These are phyloP conservation scores for Cyberlindnera xishuangbannaensis DNA, from an alignment of 805 yeast species.

Conservation along the genomic window DNA sequence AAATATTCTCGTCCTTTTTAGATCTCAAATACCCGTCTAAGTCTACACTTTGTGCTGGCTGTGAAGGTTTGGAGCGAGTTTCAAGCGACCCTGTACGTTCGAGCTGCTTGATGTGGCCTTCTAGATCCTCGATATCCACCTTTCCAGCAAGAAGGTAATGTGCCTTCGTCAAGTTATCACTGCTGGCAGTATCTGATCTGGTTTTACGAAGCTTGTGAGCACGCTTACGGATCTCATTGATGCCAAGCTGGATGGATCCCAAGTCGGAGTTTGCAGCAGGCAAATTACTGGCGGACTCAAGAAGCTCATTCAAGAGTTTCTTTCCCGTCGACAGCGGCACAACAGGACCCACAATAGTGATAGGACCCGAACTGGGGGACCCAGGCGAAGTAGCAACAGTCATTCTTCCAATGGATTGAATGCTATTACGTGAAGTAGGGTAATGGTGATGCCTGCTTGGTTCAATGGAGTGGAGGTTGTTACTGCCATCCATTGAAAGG, in stretches of 20 bases:
- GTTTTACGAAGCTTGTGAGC: constrained; percentile 51
- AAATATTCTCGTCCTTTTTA: constrained; percentile 76
- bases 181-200: constrained; percentile 29
- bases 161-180: constrained; percentile 51
- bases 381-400: background rate
- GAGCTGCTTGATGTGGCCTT: constrained; percentile 42
- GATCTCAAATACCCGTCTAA: constrained; percentile 58
- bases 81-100: constrained; percentile 28
- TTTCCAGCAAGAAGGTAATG: constrained; percentile 88
- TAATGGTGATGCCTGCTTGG: background rate
- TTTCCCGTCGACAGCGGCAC: constrained; percentile 18
- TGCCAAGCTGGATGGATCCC: constrained; percentile 76
- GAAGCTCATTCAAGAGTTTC: constrained; percentile 54
- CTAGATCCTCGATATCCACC: constrained; percentile 83
- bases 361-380: background rate
- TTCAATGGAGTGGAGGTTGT: background rate
- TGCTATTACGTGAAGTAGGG: too few species aligned
- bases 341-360: constrained; percentile 1
- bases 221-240: constrained; percentile 69
- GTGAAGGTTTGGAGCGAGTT: constrained; percentile 20
- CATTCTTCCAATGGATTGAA: too few species aligned
- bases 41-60: constrained; percentile 28
- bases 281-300: constrained; percentile 71
- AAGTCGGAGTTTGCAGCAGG: constrained; percentile 62
- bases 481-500: constrained; percentile 1